Conservation (phyloP, 75 land plant species). For the Picea sitchensis region DNA sequence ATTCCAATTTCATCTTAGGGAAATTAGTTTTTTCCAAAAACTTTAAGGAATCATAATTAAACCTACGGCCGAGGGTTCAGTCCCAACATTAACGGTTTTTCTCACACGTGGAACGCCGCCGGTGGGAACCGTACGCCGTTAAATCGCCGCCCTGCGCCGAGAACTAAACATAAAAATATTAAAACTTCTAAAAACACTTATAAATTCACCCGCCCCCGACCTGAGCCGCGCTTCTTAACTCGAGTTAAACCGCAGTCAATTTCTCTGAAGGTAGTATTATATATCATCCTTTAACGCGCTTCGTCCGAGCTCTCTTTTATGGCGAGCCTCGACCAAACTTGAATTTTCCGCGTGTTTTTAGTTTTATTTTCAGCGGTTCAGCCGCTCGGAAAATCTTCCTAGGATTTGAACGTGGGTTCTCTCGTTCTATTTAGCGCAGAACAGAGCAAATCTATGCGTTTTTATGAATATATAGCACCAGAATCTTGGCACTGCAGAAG, state of each 20-base stretch:
- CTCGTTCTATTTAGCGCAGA: background rate
- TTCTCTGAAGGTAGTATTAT: too few species aligned
- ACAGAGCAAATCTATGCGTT: background rate
- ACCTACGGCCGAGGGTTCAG: too few species aligned
- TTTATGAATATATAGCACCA: background rate
- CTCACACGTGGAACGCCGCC: conserved; percentile 5
- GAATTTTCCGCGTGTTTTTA: background rate
- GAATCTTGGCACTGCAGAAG: background rate
- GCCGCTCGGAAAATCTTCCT: background rate
- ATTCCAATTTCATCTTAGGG: too few species aligned
- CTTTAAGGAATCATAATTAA: too few species aligned
- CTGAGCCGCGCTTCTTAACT: background rate
- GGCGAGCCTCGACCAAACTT: background rate
- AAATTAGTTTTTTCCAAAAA: too few species aligned
- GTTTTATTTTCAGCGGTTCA: background rate
- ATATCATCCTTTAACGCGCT: too few species aligned
- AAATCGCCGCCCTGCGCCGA: background rate
- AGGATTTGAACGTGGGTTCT: background rate
- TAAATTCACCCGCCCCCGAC: background rate
- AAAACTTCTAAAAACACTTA: too few species aligned
- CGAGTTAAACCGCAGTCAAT: background rate
- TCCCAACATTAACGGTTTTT: too few species aligned
- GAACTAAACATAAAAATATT: too few species aligned
- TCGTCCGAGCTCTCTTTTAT: too few species aligned
- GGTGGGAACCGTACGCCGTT: background rate